Conservation (phyloP, 345 rosid genomes). For the Boechera divaricarpa region DNA sequence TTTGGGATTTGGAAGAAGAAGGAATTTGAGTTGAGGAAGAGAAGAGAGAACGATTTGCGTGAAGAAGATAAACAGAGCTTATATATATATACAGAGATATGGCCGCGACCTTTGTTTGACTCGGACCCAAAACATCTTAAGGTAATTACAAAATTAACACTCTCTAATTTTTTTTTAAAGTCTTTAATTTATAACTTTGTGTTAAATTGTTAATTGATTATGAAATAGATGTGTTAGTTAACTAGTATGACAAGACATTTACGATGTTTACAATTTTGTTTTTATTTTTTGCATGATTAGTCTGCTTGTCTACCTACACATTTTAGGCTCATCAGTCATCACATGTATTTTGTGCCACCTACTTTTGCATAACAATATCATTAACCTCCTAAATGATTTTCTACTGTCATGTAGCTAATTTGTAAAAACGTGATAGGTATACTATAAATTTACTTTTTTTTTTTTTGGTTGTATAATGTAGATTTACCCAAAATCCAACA, state of each 20-base stretch:
- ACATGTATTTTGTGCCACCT: slow-evolving; percentile 46
- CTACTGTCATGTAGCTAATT: neutral
- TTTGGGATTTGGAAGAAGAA: slow-evolving; percentile 1
- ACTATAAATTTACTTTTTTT: too few species aligned
- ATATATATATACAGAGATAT: slow-evolving; percentile 16
- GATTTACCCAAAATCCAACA: too few species aligned
- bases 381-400: slow-evolving; percentile 5
- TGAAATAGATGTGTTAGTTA: too few species aligned
- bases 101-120: slow-evolving; percentile 9
- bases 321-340: slow-evolving; percentile 8
- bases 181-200: too few species aligned
- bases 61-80: slow-evolving; percentile 33
- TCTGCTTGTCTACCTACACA: neutral
- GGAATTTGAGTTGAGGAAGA: neutral
- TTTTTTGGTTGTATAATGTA: too few species aligned
- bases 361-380: slow-evolving; percentile 30
- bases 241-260: neutral
- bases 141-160: neutral
- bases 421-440: too few species aligned
- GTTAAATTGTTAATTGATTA: too few species aligned
- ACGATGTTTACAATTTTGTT: slow-evolving; percentile 2
- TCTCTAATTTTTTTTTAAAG: neutral
- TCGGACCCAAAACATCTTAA: neutral
- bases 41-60: slow-evolving; percentile 7
- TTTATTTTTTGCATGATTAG: neutral